Evolutionary conservation across 805 yeast genomes (phyloP), one percentile per base, ranked within the genome.

Genomic region (Cyberlindnera maritima): DNA sequence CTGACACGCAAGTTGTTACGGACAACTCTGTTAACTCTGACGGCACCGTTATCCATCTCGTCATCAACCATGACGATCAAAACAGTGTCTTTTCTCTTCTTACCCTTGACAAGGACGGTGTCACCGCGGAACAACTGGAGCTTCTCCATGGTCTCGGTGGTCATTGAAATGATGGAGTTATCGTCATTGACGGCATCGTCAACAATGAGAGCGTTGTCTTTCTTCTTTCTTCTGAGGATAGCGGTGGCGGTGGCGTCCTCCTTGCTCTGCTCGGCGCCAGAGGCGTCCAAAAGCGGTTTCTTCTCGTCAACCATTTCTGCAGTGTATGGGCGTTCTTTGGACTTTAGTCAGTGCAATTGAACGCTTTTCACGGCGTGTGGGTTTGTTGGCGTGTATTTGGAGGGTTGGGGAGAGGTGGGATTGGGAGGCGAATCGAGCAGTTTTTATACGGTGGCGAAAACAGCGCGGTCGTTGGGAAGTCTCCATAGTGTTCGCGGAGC

Each of bases 151-250:
- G 98, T 94, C 67, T 85, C 85, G 15, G 96, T 87, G 31, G 95
- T 85, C 85, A 94, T 88, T 43, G 97, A 86, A 66, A 94, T 88
- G 55, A 92, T 95, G 25, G 98, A 90, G 71, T 94, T 94, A 69
- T 94, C 99, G 68, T 94, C 99, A 61, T 88, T 89, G 61, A 85
- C 82, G 55, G 99, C 98, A 70, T 94, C 99, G 65, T 94, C 99
- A 43, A 94, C 98, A 54, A 94, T 72, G 59, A 94, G 75, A 44
- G 96, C 51, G 68, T 94, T 94, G 64, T 87, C 96, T 79, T 92
- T 92, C 94, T 94, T 92, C 83, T 94, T 94, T 72, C 92, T 82
- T 74, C 97, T 86, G 63, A 94, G 76, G 63, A 94, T 94, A 39
- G 99, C 99, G 46, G 98, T 94, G 55, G 99, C 99, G 44, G 96